phyloP scores from a whole-genome alignment of 1,284 basidiomycete genomes.

The Fomitiporia mediterranea region DNA sequence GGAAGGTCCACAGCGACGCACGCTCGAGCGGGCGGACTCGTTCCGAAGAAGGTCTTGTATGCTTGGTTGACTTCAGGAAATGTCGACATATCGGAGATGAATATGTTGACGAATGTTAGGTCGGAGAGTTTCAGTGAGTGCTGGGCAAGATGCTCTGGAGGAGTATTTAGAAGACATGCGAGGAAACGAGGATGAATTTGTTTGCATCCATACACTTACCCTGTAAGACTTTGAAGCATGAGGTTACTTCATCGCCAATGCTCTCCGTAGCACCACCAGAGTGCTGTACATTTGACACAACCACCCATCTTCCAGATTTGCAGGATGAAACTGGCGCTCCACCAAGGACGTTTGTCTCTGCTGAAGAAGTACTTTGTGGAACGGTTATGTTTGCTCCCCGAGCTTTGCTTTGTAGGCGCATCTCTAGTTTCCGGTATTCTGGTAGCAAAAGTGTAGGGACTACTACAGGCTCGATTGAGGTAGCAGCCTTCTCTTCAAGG shows the following conservation, averaged over 20 bases:
- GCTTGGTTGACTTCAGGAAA: constrained; percentile 75
- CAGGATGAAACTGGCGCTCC: neutral
- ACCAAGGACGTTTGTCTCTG: too few species aligned
- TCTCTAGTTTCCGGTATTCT: constrained; percentile 14
- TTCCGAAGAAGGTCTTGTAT: constrained; percentile 82
- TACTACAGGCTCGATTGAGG: constrained; percentile 21
- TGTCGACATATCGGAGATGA: constrained; percentile 75
- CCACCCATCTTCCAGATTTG: constrained; percentile 42
- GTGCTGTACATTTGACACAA: constrained; percentile 50
- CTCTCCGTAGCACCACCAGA: constrained; percentile 27
- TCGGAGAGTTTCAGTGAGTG: constrained; percentile 2
- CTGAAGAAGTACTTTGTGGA: neutral
- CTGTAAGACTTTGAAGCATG: constrained; percentile 55
- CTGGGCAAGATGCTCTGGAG: constrained; percentile 4
- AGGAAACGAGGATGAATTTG: too few species aligned
- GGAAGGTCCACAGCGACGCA: constrained; percentile 81
- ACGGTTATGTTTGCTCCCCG: neutral
- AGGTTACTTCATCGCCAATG: constrained; percentile 57
- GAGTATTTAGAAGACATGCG: too few species aligned
- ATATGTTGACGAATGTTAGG: constrained; percentile 72
- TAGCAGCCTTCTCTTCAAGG: constrained; percentile 49
- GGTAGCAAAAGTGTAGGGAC: constrained; percentile 54
- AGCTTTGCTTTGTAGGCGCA: neutral
- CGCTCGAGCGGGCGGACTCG: constrained; percentile 89
- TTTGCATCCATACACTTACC: too few species aligned